Percentiles rank a stretch among this genome's conserved stretches.
Evolutionary conservation across 23 red algal species (phyloP).

Genomic region (Gracilaria gracilis): DNA sequence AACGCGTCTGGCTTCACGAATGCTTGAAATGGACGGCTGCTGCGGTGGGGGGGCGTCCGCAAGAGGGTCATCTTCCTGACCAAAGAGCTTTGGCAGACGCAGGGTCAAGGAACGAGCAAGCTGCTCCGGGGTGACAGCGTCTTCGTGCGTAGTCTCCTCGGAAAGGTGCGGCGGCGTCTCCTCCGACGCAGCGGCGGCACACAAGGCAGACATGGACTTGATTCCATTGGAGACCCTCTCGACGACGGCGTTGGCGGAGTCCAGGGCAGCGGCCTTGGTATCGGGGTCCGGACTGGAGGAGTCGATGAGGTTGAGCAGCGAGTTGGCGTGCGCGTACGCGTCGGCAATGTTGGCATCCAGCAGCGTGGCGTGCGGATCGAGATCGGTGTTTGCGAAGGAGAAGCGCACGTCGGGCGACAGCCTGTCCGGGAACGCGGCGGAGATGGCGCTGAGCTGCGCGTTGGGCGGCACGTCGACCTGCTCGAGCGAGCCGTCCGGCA

Average conservation of each 20-base stretch:
- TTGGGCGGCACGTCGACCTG: slow-evolving; percentile 72
- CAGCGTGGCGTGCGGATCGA: slow-evolving; percentile 58
- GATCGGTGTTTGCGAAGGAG: slow-evolving; percentile 55
- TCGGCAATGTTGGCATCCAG: slow-evolving; percentile 72
- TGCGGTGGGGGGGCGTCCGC: slow-evolving; percentile 23
- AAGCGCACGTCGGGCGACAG: slow-evolving; percentile 42
- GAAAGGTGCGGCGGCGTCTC: background rate
- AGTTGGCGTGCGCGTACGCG: slow-evolving; percentile 74
- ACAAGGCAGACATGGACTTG: slow-evolving; percentile 68
- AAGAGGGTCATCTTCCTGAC: background rate
- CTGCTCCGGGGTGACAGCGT: slow-evolving; percentile 22
- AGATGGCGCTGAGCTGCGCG: slow-evolving; percentile 49
- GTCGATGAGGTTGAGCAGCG: slow-evolving; percentile 57
- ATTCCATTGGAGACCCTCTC: slow-evolving; percentile 57
- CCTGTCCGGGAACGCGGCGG: slow-evolving; percentile 22
- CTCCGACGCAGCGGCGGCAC: slow-evolving; percentile 42
- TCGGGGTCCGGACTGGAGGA: slow-evolving; percentile 28
- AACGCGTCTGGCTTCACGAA: slow-evolving; percentile 40
- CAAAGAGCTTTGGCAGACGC: slow-evolving; percentile 55
- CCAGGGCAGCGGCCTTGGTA: slow-evolving; percentile 59
- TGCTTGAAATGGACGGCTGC: slow-evolving; percentile 61
- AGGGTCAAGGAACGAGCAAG: slow-evolving; percentile 32
- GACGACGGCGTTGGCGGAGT: slow-evolving; percentile 76
- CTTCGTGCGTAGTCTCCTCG: background rate
- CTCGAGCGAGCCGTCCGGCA: slow-evolving; percentile 45